phyloP scores from a whole-genome alignment of 768 basidiomycete species.

The Omphalotus guepiniiformis region DNA sequence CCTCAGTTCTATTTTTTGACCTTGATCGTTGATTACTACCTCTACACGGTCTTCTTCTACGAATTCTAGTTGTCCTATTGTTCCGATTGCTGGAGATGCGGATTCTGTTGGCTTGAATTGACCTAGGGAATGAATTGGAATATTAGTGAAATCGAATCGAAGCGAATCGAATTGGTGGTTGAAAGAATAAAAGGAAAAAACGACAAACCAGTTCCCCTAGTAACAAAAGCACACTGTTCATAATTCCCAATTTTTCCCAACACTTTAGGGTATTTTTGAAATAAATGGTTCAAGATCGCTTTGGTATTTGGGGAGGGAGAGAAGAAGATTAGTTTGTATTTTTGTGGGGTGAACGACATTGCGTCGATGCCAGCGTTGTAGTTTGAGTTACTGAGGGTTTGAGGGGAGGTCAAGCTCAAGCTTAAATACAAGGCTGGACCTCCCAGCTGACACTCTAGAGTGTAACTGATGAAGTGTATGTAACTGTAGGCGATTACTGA shows the following conservation, averaged over 20 bases:
- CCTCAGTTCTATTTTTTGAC: constrained; percentile 3
- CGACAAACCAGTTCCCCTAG: constrained; percentile 46
- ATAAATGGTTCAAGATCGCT: constrained; percentile 39
- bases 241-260: constrained; percentile 52
- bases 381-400: too few relatives aligned
- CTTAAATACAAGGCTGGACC: too few relatives aligned
- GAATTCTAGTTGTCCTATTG: constrained; percentile 31
- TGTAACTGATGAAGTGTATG: too few relatives aligned
- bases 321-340: constrained; percentile 55
- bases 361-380: background rate
- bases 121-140: constrained; percentile 25
- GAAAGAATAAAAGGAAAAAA: too few relatives aligned
- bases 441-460: too few relatives aligned
- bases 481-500: too few relatives aligned
- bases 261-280: constrained; percentile 37
- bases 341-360: constrained; percentile 12
- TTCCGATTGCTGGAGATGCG: constrained; percentile 44
- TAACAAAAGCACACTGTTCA: constrained; percentile 50
- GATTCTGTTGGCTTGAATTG: constrained; percentile 39
- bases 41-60: constrained; percentile 33
- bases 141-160: background rate
- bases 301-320: constrained; percentile 38
- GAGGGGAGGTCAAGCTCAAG: too few relatives aligned
- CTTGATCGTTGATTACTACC: constrained; percentile 7
- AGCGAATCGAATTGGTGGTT: background rate